phyloP scores from a whole-genome alignment of 2,329 filamentous ascomycete genomes.

The Calonectria hongkongensis region DNA sequence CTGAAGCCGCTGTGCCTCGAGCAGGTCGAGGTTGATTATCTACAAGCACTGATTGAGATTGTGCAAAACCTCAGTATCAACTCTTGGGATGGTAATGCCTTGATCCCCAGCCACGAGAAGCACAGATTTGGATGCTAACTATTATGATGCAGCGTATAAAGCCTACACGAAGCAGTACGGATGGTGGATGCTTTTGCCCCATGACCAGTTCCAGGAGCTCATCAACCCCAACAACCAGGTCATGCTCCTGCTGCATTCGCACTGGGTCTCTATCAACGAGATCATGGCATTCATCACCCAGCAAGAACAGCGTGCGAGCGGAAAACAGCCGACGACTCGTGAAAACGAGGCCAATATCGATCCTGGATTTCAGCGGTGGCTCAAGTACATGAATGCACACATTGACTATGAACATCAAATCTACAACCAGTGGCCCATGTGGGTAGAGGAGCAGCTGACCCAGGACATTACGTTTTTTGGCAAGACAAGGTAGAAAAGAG shows the following conservation, averaged over 20 bases:
- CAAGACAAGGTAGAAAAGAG: conserved; percentile 39
- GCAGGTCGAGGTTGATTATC: conserved; percentile 67
- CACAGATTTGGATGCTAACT: conserved; percentile 27
- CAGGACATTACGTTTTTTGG: conserved; percentile 68
- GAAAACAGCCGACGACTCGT: conserved; percentile 55
- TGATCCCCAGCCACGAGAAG: not conserved
- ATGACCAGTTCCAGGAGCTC: conserved; percentile 70
- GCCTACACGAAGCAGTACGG: conserved; percentile 70
- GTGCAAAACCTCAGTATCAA: conserved; percentile 71
- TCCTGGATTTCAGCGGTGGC: conserved; percentile 69
- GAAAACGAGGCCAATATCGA: conserved; percentile 57
- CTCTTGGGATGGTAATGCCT: conserved; percentile 70
- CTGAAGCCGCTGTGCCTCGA: conserved; percentile 66
- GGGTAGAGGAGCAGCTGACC: conserved; percentile 72
- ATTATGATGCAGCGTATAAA: conserved; percentile 65
- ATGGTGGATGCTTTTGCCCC: conserved; percentile 76
- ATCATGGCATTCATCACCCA: conserved; percentile 71
- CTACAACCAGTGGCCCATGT: conserved; percentile 73
- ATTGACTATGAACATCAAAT: conserved; percentile 65
- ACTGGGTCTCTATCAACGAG: conserved; percentile 74
- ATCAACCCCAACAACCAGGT: conserved; percentile 68
- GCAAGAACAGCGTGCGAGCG: conserved; percentile 60
- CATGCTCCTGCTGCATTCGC: conserved; percentile 68
- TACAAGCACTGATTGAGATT: conserved; percentile 66
- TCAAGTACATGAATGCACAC: conserved; percentile 69